Evolutionary conservation across 2,329 filamentous ascomycete species (phyloP), one percentile per base, ranked within the genome.

Genomic region (Cordyceps cateniannulata): DNA sequence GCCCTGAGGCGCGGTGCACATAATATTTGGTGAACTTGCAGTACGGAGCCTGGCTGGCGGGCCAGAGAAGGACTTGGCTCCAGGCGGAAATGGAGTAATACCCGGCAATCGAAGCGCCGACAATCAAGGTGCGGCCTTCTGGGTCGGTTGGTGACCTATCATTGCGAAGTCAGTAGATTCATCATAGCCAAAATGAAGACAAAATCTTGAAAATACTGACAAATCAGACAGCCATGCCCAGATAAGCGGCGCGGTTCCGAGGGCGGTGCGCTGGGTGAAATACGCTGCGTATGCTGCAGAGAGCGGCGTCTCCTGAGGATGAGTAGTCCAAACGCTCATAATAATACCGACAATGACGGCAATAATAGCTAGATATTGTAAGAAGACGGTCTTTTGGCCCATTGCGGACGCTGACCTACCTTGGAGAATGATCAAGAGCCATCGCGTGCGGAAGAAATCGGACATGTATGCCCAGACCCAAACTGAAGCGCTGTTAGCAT

Each of bases 391-490:
- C 14, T 35, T 14, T 35, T 35, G 32, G 8, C 8, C n/a, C 62
- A 14, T 59, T 27, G 18, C n/a, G 8, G 12, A 42, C 3, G 44
- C 2, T 2, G n/a, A 16, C 63, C 51, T 63, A 71, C 73, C 73
- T 68, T 83, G 80, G 2, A 70, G 65, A 7, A 83, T 69, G 32
- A 83, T 78, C 6, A 83, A 69, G 0, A 74, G 75, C 80, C 80
- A 83, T 24, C 81, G 70, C 0, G 79, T 81, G 42, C 74, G 73
- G 1, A 83, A 65, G 9, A 75, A 66, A 66, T 83, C 80, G 0
- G 80, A 83, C 0, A 81, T 66, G 2, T 81, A 73, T 1, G 79
- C 80, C 79, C 80, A 83, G 14, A 81, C 73, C 80, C 80, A 82
- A 1, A 82, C 80, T 75, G 5, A 27, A 12, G 22, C 9, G 7